phyloP scores from a whole-genome alignment of 2,329 filamentous ascomycete genomes.

The Diaporthe sp. region DNA sequence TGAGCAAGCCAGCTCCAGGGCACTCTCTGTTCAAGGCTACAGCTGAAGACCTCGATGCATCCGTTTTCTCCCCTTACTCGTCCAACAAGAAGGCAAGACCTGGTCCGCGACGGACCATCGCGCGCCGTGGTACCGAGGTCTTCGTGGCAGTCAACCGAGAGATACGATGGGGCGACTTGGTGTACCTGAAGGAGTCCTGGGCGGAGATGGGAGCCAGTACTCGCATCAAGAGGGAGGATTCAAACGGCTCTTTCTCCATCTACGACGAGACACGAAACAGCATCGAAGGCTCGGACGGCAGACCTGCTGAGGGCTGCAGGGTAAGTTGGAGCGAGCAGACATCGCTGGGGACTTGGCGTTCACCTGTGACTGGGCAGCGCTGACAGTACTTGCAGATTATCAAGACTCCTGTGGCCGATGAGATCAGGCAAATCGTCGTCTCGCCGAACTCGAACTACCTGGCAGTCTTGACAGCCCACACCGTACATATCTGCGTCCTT shows the following conservation, averaged over 20 bases:
- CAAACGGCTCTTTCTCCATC: conserved; percentile 54
- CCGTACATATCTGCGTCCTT: conserved; percentile 87
- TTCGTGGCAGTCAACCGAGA: conserved; percentile 92
- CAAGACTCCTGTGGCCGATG: conserved; percentile 81
- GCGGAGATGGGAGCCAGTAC: conserved; percentile 54
- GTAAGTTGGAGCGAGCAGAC: conserved; percentile 52
- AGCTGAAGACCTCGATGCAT: conserved; percentile 49
- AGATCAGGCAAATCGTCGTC: conserved; percentile 87
- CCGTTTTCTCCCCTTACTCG: conserved; percentile 52
- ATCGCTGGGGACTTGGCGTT: neutral
- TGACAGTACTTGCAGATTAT: conserved; percentile 68
- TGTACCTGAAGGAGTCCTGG: conserved; percentile 78
- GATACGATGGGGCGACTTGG: conserved; percentile 91
- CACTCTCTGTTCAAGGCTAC: conserved; percentile 79
- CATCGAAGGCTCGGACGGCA: conserved; percentile 43
- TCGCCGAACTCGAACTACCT: conserved; percentile 87
- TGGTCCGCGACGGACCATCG: conserved; percentile 77
- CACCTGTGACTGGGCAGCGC: conserved; percentile 10
- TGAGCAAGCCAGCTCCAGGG: conserved; percentile 82
- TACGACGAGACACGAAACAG: conserved; percentile 46
- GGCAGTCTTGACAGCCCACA: conserved; percentile 88
- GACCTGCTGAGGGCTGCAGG: conserved; percentile 58
- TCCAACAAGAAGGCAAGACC: conserved; percentile 58
- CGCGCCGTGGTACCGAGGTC: conserved; percentile 85
- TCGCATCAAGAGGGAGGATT: conserved; percentile 64